Evolutionary conservation across 2,329 filamentous ascomycete genomes (phyloP).

Genomic region (Xylaria sp.): DNA sequence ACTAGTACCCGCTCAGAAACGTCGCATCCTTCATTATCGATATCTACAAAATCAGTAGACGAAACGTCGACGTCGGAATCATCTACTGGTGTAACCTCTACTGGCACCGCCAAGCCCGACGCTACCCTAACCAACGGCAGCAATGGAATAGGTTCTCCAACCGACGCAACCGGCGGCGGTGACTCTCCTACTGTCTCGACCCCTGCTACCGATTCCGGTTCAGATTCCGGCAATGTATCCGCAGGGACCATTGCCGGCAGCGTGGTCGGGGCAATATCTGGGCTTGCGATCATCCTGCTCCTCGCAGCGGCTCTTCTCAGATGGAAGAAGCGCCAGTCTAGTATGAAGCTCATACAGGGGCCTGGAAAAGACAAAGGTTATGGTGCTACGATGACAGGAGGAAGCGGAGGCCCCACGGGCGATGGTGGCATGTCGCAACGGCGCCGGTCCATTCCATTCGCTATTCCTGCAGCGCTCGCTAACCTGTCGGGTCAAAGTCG

Average conservation of each 20-base stretch:
- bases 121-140: conserved; percentile 40
- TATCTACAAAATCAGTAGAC: conserved; percentile 22
- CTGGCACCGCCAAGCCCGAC: conserved; percentile 35
- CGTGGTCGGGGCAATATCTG: conserved; percentile 68
- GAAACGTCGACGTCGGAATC: conserved; percentile 36
- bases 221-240: conserved; percentile 39
- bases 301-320: conserved; percentile 64
- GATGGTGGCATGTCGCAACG: conserved; percentile 58
- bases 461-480: conserved; percentile 62
- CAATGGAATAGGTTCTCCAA: conserved; percentile 42
- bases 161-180: conserved; percentile 9
- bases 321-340: conserved; percentile 64
- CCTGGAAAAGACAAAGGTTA: conserved; percentile 52
- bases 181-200: conserved; percentile 16
- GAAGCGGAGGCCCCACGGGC: conserved; percentile 46
- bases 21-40: conserved; percentile 30
- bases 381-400: conserved; percentile 49
- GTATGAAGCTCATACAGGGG: conserved; percentile 56
- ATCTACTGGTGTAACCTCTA: conserved; percentile 32
- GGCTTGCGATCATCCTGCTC: conserved; percentile 66
- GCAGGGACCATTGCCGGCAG: conserved; percentile 62
- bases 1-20: conserved; percentile 27
- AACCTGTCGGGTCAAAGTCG: conserved; percentile 56
- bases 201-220: conserved; percentile 14
- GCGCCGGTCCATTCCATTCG: conserved; percentile 55